A percentile compares a stretch with the other conserved stretches of the same genome.
These are phyloP conservation scores for Paecilomyces niveus DNA, from an alignment of 2,329 filamentous ascomycete genomes.

Conservation along the genomic window DNA sequence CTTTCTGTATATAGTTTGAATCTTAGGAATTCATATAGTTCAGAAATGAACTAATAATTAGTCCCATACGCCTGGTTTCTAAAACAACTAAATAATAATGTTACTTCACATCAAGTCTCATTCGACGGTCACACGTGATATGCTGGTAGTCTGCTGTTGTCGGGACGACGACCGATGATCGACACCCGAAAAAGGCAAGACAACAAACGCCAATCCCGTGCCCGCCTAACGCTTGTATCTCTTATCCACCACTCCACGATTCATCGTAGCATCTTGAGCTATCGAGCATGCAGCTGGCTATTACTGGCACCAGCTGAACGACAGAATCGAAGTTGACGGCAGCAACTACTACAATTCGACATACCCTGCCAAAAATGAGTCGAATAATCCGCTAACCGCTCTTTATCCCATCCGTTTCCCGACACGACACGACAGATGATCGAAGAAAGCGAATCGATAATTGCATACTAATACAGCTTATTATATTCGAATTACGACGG, in stretches of 20 bases:
- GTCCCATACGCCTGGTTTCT: no score
- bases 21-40: background rate
- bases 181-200: constrained; percentile 5
- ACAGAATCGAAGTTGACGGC: background rate
- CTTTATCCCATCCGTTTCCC: no score
- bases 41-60: no score
- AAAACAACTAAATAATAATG: no score
- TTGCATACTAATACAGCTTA: background rate
- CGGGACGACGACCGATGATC: constrained; percentile 8
- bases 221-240: constrained; percentile 1
- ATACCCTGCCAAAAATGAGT: background rate
- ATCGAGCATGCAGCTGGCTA: background rate
- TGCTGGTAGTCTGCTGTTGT: constrained; percentile 6
- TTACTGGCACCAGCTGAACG: background rate
- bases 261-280: background rate
- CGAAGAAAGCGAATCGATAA: background rate
- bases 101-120: background rate
- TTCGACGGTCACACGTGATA: background rate
- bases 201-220: background rate
- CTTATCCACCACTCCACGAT: background rate
- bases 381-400: background rate
- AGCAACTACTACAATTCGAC: no score
- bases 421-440: background rate
- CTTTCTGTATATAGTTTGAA: background rate
- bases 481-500: background rate